Evolutionary conservation across 768 basidiomycete species (phyloP), one percentile per base, ranked within the genome.

Genomic region (Tulasnella sp.): DNA sequence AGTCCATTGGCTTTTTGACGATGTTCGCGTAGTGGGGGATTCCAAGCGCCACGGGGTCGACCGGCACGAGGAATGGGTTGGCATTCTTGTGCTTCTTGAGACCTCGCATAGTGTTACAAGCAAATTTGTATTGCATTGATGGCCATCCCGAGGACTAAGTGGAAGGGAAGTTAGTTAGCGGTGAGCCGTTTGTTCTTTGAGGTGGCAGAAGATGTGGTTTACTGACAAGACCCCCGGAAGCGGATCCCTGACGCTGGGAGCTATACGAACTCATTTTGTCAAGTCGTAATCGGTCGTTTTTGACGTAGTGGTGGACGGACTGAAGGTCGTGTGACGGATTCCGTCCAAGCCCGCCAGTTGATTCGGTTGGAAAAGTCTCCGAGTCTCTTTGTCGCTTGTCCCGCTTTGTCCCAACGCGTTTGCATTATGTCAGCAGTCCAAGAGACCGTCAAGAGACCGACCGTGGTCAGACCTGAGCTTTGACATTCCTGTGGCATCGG

Each of bases 1-100:
- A 77, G 71, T 84, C 83, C 81, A 82, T 82, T n/a, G 83, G 83
- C 8, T 77, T 73, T 19, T 75, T 76, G 75, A 84, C 79, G 73
- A 83, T 77, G 22, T 78, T 75, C 72, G 75, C 73, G 76, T 84
- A 84, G 74, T 81, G 80, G 17, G 83, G 83, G 36, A 84, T 81
- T 70, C 77, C 79, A 69, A 82, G 78, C 2, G 77, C 78, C 73
- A 83, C 75, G 17, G 79, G 76, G 75, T 84, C 82, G 72, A 84
- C 83, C 14, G 83, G 82, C n/a, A 75, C 75, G 65, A 78, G 71
- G 78, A 84, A 84, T 34, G 80, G 79, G 39, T 74, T 37, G 0
- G 81, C 80, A 64, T 81, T 78, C 69, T 77, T 77, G 74, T 77
- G 75, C 77, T 82, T 81, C 75, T 83, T 82, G 44, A 83, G 72